Percentiles rank a stretch among this genome's conserved stretches.
These are phyloP conservation scores for Cordyceps tenuipes DNA, from an alignment of 2,329 filamentous ascomycete species.

Conservation along the genomic window DNA sequence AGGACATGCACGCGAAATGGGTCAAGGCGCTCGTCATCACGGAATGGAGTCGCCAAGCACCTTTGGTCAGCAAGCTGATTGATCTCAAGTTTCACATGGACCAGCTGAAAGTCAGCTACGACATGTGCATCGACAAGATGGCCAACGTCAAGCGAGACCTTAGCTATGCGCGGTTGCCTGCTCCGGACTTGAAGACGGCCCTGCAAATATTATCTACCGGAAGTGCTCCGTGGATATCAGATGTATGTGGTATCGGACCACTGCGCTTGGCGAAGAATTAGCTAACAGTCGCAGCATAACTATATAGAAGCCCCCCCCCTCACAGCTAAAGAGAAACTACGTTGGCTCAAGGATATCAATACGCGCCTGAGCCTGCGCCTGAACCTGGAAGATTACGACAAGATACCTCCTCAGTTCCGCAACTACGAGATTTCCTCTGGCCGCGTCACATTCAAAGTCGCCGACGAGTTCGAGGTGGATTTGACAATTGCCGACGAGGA, in stretches of 20 bases:
- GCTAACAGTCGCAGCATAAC: slow-evolving; percentile 49
- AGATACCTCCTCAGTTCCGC: slow-evolving; percentile 64
- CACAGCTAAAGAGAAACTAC: slow-evolving; percentile 61
- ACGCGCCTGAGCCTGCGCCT: slow-evolving; percentile 74
- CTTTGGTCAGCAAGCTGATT: slow-evolving; percentile 77
- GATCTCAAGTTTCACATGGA: slow-evolving; percentile 74
- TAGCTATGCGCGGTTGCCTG: slow-evolving; percentile 66
- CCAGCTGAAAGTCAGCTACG: slow-evolving; percentile 52
- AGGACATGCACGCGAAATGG: slow-evolving; percentile 75
- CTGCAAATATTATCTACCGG: slow-evolving; percentile 76
- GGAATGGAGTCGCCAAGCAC: slow-evolving; percentile 77
- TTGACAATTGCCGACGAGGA: slow-evolving; percentile 85
- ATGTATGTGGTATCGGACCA: slow-evolving; percentile 42
- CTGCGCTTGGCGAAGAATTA: neutral
- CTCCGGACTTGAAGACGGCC: slow-evolving; percentile 85
- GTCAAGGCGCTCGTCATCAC: slow-evolving; percentile 87
- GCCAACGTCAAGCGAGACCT: slow-evolving; percentile 67
- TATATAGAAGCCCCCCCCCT: slow-evolving; percentile 70
- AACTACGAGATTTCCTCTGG: slow-evolving; percentile 74
- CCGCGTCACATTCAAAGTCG: slow-evolving; percentile 79
- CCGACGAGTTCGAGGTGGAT: slow-evolving; percentile 85
- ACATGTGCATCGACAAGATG: slow-evolving; percentile 52
- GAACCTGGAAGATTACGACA: slow-evolving; percentile 75
- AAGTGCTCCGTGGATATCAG: slow-evolving; percentile 68
- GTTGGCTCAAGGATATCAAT: slow-evolving; percentile 72